Evolutionary conservation across 2,329 filamentous ascomycete species (phyloP).

Genomic region (Endoconidiophora laricicola): DNA sequence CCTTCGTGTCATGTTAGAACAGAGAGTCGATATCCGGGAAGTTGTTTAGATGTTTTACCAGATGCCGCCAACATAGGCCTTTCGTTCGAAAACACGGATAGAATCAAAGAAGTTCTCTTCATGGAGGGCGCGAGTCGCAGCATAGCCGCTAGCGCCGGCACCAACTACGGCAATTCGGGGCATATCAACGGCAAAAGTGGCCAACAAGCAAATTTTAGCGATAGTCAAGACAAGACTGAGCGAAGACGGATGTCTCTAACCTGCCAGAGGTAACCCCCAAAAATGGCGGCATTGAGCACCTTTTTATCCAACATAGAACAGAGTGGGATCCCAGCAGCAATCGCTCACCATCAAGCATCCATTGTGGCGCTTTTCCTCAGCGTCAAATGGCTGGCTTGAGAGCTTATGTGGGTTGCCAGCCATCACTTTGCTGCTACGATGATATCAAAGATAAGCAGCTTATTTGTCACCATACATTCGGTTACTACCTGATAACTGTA

Average conservation of each 20-base stretch:
- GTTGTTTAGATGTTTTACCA: conserved; percentile 29
- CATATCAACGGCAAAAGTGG: not conserved
- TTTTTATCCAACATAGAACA: not conserved
- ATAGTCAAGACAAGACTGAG: not conserved
- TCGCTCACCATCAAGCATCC: too few relatives aligned
- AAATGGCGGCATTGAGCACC: not conserved
- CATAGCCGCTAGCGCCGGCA: conserved; percentile 42
- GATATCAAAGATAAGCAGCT: too few relatives aligned
- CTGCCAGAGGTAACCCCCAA: too few relatives aligned
- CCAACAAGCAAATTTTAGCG: not conserved
- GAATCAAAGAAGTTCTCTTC: conserved; percentile 41
- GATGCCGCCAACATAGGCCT: conserved; percentile 42
- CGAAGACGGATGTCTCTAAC: not conserved
- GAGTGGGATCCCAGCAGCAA: too few relatives aligned
- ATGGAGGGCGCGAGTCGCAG: conserved; percentile 41
- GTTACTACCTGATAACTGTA: too few relatives aligned
- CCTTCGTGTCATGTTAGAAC: not conserved
- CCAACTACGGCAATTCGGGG: conserved; percentile 40
- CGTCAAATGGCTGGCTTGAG: too few relatives aligned
- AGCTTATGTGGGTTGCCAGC: too few relatives aligned
- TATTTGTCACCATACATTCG: too few relatives aligned
- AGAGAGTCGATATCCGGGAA: not conserved
- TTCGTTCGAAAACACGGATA: conserved; percentile 45
- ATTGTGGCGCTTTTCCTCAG: too few relatives aligned
- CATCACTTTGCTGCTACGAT: too few relatives aligned